Base-by-base conservation (phyloP, 257 asterid species). In the Ajuga chamaepitys region DNA sequence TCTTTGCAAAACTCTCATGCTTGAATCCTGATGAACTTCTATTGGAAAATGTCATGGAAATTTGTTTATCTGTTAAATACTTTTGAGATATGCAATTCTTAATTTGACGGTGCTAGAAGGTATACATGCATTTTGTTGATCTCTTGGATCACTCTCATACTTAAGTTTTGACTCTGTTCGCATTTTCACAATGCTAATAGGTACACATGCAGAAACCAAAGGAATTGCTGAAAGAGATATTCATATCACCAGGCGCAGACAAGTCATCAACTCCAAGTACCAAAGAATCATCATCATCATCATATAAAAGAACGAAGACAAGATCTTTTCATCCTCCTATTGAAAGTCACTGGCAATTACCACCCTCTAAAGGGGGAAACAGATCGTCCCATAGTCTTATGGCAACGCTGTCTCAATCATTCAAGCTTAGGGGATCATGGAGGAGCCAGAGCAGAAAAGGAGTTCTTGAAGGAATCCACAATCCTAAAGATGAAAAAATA, bases 331-430 rank as follows among this genome's bases (percentile, higher is more conserved):
- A 78, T 61, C 95, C 85, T 26, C 86, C 87, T 0, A 79, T 82
- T 40, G 95, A 86, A 66, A 72, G 68, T 21, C 64, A 75, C 72
- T 85, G 89, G 91, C 83, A 73, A 20, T 64, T 80, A 25, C 74
- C 70, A 24, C 77, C 80, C 32, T 4, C 21, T 8, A 56, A 71
- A 30, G 75, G 75, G 70, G n/a, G 47, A 5, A 64, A 62, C 41
- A 56, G 5, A 28, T 50, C 73, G 22, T 51, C 38, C 22, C 59
- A 4, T n/a, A 62, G 68, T 48, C 24, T 63, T 64, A 81, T n/a
- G 75, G 38, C 42, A 25, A 77, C 80, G 76, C 44, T 84, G 58
- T 74, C 85, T 1, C 56, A 59, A 2, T 11, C 87, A 13, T 46
- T 74, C 35, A 80, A 71, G 78, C 37, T 28, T n/a, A 50, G 40